Evolutionary conservation across 2,329 filamentous ascomycete genomes (phyloP).

Genomic region (Pseudopyricularia javanii): DNA sequence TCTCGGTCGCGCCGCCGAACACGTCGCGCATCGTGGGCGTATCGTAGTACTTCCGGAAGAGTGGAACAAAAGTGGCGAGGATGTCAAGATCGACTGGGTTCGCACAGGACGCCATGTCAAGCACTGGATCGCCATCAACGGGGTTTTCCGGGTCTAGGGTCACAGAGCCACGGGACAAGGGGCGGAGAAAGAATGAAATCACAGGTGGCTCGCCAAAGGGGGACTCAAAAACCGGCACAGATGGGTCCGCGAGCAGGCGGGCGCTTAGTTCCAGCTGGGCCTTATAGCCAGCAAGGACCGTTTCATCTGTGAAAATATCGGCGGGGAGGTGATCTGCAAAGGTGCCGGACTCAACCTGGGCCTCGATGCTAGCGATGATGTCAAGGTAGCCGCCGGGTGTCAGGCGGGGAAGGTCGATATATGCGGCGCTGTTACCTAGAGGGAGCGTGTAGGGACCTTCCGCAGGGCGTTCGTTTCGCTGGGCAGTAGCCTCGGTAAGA

Average conservation of each 20-base stretch:
- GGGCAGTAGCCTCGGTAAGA: slow-evolving; percentile 16
- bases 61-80: not conserved
- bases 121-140: slow-evolving; percentile 2
- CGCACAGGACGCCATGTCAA: slow-evolving; percentile 3
- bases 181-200: slow-evolving; percentile 2
- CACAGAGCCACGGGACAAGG: slow-evolving; percentile 4
- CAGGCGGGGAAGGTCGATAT: slow-evolving; percentile 13
- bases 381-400: slow-evolving; percentile 10
- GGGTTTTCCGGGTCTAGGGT: slow-evolving; percentile 1
- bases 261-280: slow-evolving; percentile 30
- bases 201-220: slow-evolving; percentile 3
- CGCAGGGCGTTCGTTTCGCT: slow-evolving; percentile 17
- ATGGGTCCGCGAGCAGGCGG: slow-evolving; percentile 20
- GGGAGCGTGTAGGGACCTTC: slow-evolving; percentile 22
- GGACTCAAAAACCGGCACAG: slow-evolving; percentile 3
- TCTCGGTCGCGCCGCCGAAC: too few species aligned
- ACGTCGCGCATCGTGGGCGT: too few species aligned
- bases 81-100: slow-evolving; percentile 7
- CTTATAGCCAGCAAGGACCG: slow-evolving; percentile 15
- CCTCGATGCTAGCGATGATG: slow-evolving; percentile 7
- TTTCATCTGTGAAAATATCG: slow-evolving; percentile 2
- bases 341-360: slow-evolving; percentile 8
- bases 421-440: slow-evolving; percentile 17
- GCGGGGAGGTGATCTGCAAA: slow-evolving; percentile 14
- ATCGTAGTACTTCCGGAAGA: too few species aligned